These are phyloP conservation scores for Perkinsela sp. DNA, from an alignment of 208 protist genomes.

Conservation along the genomic window DNA sequence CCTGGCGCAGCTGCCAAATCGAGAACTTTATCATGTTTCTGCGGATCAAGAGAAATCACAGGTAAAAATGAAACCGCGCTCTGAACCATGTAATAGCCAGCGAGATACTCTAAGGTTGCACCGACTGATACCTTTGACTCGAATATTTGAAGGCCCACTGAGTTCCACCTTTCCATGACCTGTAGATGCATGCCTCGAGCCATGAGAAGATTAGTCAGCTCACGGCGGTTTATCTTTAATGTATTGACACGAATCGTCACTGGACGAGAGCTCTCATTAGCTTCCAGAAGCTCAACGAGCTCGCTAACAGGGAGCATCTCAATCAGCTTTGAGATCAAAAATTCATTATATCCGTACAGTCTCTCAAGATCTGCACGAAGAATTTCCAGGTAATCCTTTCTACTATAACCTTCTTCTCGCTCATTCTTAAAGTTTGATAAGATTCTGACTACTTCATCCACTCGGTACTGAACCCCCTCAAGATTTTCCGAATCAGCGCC, in stretches of 20 bases:
- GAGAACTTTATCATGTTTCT: conserved; percentile 74
- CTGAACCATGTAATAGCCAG: conserved; percentile 96
- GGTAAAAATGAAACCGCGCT: conserved; percentile 90
- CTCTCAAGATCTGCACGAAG: conserved; percentile 59
- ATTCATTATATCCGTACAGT: conserved; percentile 83
- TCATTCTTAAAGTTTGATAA: conserved; percentile 67
- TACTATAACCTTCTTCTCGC: conserved; percentile 35
- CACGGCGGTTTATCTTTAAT: conserved; percentile 75
- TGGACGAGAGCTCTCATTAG: conserved; percentile 83
- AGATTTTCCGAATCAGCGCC: conserved; percentile 10
- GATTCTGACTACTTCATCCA: conserved; percentile 63
- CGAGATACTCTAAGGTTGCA: conserved; percentile 94
- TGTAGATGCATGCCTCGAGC: conserved; percentile 88
- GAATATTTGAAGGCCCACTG: conserved; percentile 89
- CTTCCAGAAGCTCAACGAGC: conserved; percentile 82
- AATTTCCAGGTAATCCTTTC: conserved; percentile 68
- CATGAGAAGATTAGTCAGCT: conserved; percentile 77
- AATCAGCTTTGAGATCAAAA: conserved; percentile 71
- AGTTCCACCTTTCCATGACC: conserved; percentile 74
- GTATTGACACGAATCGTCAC: conserved; percentile 93
- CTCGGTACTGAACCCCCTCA: conserved; percentile 48
- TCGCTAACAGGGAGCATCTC: conserved; percentile 71
- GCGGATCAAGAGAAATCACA: conserved; percentile 81
- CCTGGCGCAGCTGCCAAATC: conserved; percentile 94
- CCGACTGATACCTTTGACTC: conserved; percentile 88